Evolutionary conservation across 2,329 filamentous ascomycete species (phyloP).

Genomic region (Colletotrichum euphorbiae): DNA sequence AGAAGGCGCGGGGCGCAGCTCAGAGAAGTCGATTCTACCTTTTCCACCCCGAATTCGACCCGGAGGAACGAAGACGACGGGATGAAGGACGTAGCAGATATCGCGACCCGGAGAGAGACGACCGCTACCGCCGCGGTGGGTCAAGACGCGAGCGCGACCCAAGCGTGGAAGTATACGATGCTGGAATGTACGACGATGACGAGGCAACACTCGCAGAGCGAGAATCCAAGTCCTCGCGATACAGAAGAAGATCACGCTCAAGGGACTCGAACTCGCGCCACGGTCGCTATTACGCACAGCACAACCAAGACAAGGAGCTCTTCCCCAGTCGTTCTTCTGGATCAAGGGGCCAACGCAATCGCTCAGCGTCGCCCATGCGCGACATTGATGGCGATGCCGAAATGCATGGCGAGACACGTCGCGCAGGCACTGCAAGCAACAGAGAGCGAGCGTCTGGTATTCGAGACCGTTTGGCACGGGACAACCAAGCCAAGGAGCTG

Average conservation of each 20-base stretch:
- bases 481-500: conserved; percentile 52
- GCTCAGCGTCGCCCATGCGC: conserved; percentile 65
- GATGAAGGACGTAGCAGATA: conserved; percentile 71
- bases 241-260: conserved; percentile 44
- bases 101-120: conserved; percentile 65
- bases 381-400: conserved; percentile 56
- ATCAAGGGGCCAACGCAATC: conserved; percentile 51
- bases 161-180: conserved; percentile 71
- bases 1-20: conserved; percentile 82
- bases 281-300: conserved; percentile 46
- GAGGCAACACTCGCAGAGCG: conserved; percentile 50
- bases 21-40: conserved; percentile 91
- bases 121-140: conserved; percentile 49
- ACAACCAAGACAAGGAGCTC: conserved; percentile 70
- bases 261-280: conserved; percentile 41
- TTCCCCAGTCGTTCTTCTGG: conserved; percentile 60
- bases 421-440: conserved; percentile 48
- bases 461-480: conserved; percentile 47
- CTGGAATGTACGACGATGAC: conserved; percentile 86
- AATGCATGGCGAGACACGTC: conserved; percentile 47
- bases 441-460: conserved; percentile 49
- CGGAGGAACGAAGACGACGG: conserved; percentile 75
- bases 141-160: conserved; percentile 58
- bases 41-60: conserved; percentile 89
- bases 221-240: conserved; percentile 50